phyloP scores from a whole-genome alignment of 805 yeast genomes.

The Candida nonsorbophila region DNA sequence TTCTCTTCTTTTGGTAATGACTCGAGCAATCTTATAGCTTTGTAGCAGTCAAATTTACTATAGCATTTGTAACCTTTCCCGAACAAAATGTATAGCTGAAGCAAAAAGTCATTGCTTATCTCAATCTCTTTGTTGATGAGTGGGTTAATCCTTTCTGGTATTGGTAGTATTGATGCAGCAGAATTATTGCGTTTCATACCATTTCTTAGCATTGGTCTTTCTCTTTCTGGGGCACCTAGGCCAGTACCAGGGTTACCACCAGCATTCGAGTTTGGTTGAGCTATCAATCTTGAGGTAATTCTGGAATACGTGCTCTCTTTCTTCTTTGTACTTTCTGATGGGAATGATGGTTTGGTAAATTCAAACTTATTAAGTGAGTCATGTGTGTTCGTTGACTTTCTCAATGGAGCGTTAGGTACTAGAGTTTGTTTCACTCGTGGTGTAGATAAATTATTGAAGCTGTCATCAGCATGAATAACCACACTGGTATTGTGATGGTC shows the following conservation, averaged over 20 bases:
- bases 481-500: conserved; percentile 2
- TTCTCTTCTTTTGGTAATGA: conserved; percentile 58
- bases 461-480: neutral
- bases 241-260: conserved; percentile 1
- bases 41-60: conserved; percentile 67
- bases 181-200: conserved; percentile 18
- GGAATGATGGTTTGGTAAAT: conserved; percentile 26
- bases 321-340: conserved; percentile 17
- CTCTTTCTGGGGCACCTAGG: conserved; percentile 1
- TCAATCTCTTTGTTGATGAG: conserved; percentile 19
- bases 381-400: conserved; percentile 18
- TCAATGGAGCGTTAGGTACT: conserved; percentile 34
- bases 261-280: conserved; percentile 26
- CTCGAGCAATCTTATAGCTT: conserved; percentile 67
- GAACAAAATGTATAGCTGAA: conserved; percentile 45
- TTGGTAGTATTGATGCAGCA: conserved; percentile 1
- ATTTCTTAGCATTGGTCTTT: conserved; percentile 7
- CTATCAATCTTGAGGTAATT: conserved; percentile 43
- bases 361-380: conserved; percentile 13
- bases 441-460: conserved; percentile 15
- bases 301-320: conserved; percentile 35
- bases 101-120: conserved; percentile 36
- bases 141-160: conserved; percentile 1
- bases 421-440: conserved; percentile 18
- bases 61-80: conserved; percentile 60